These are phyloP conservation scores for Astrothelium subdiscretum DNA, from an alignment of 495 filamentous ascomycete species.

Conservation along the genomic window DNA sequence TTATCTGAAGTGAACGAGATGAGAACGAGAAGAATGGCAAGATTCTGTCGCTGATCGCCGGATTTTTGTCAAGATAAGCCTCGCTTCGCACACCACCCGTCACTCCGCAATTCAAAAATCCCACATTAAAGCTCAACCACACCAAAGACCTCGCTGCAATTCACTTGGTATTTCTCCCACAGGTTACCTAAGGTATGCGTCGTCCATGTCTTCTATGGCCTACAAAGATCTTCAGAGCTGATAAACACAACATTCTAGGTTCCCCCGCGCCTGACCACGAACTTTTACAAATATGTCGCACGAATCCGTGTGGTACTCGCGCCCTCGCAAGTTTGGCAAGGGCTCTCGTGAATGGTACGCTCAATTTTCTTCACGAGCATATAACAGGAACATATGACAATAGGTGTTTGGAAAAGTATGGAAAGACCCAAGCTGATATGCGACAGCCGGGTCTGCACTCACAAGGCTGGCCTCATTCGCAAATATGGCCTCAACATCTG, in stretches of 20 bases:
- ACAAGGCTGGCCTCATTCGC: slow-evolving; percentile 91
- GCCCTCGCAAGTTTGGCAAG: slow-evolving; percentile 93
- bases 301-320: slow-evolving; percentile 99
- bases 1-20: too few relatives aligned
- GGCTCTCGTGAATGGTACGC: slow-evolving; percentile 79
- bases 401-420: not conserved
- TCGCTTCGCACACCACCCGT: not conserved
- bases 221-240: not conserved
- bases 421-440: slow-evolving; percentile 8
- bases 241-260: slow-evolving; percentile 1
- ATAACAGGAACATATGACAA: not conserved
- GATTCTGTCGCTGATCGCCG: not conserved
- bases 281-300: slow-evolving; percentile 61
- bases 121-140: not conserved
- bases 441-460: slow-evolving; percentile 79
- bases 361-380: not conserved
- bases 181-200: not conserved
- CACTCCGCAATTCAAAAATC: not conserved
- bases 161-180: not conserved
- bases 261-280: not conserved
- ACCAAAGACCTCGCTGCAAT: not conserved
- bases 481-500: slow-evolving; percentile 99
- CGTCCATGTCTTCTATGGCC: too few relatives aligned
- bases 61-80: not conserved
- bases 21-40: not conserved